Conservation (phyloP, 257 asterid genomes). For the Rhazya stricta region DNA sequence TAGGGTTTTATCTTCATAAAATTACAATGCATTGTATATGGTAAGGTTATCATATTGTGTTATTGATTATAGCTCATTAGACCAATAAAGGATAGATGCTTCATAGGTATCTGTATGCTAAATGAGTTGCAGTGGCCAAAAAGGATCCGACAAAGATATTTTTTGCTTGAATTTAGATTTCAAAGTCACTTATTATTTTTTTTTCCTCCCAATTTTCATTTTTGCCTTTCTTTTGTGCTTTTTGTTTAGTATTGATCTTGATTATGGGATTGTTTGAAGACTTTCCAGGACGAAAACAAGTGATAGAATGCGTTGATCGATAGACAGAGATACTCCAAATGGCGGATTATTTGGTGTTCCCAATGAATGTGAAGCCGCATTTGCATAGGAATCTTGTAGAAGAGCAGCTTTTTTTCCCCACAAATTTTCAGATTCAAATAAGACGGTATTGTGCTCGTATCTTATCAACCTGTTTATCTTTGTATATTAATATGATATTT, state of each 20-base stretch:
- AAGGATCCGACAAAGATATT: not conserved
- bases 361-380: constrained; percentile 44
- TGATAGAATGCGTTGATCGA: constrained; percentile 33
- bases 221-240: not conserved
- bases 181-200: not conserved
- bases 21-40: not conserved
- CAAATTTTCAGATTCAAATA: constrained; percentile 25
- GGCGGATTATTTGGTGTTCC: constrained; percentile 54
- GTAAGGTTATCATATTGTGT: not conserved
- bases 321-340: constrained; percentile 28
- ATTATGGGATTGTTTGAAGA: constrained; percentile 20
- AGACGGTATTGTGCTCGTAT: constrained; percentile 36
- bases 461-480: not conserved
- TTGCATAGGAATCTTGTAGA: constrained; percentile 28
- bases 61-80: not conserved
- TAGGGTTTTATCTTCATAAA: not conserved
- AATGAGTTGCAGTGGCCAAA: not conserved
- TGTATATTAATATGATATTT: not conserved
- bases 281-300: constrained; percentile 23
- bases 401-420: constrained; percentile 29
- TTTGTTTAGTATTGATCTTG: constrained; percentile 6
- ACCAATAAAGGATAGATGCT: not conserved
- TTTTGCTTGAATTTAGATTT: not conserved
- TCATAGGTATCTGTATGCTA: not conserved
- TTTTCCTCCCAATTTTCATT: not conserved